A percentile compares a stretch with the other conserved stretches of the same genome.
Conservation (phyloP, 805 yeast genomes). For the Cyberlindnera euphorbiiphila region DNA sequence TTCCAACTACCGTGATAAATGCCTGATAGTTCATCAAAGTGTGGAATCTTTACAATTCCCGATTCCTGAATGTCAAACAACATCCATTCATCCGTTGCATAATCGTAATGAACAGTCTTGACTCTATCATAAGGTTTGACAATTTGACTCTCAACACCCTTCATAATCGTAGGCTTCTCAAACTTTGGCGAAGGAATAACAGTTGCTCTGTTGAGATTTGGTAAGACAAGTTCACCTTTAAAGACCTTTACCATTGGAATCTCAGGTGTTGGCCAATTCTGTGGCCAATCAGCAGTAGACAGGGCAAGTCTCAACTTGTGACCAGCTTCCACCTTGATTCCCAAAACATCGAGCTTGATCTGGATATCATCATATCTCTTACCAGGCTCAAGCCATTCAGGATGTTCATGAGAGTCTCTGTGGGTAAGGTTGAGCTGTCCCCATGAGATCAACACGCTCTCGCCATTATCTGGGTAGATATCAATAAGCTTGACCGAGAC, state of each 20-base stretch:
- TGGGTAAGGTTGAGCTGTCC: constrained; percentile 42
- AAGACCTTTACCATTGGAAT: constrained; percentile 35
- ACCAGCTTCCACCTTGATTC: constrained; percentile 34
- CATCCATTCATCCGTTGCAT: constrained; percentile 20
- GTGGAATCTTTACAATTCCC: constrained; percentile 33
- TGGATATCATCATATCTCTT: constrained; percentile 33
- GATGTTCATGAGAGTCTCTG: constrained; percentile 39
- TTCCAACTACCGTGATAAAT: constrained; percentile 39
- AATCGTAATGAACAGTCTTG: constrained; percentile 20
- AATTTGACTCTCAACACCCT: constrained; percentile 25
- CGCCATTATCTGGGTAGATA: constrained; percentile 34
- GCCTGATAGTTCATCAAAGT: constrained; percentile 32
- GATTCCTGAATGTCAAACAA: constrained; percentile 30
- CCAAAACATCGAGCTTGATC: constrained; percentile 38
- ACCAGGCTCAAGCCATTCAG: constrained; percentile 32
- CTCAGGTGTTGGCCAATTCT: constrained; percentile 42
- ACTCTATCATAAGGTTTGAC: constrained; percentile 25
- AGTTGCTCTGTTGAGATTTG: constrained; percentile 24
- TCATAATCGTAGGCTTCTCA: constrained; percentile 30
- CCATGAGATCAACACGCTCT: constrained; percentile 38
- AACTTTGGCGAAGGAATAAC: constrained; percentile 26
- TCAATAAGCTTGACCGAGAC: constrained; percentile 38
- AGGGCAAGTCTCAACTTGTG: constrained; percentile 39
- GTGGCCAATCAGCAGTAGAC: constrained; percentile 47
- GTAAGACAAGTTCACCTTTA: constrained; percentile 31